These are phyloP conservation scores for Verticillium isaacii DNA, from an alignment of 2,329 filamentous ascomycete species.

Conservation along the genomic window DNA sequence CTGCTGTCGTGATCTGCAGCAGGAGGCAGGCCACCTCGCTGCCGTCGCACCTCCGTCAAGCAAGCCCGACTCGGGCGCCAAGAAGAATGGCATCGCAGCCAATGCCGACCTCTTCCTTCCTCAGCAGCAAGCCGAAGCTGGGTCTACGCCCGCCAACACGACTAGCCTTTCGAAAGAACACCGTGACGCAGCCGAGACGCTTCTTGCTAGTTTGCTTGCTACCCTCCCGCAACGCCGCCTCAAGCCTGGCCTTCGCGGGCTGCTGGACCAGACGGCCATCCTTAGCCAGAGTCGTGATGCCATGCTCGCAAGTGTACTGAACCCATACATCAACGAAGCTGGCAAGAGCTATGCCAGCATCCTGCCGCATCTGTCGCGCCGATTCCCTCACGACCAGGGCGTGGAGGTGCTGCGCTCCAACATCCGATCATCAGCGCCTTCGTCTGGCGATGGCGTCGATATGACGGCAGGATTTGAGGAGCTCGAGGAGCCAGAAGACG, in stretches of 20 bases:
- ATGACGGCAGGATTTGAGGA: constrained; percentile 16
- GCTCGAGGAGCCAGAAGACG: constrained; percentile 44
- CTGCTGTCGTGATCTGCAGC: constrained; percentile 71
- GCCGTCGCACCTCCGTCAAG: constrained; percentile 24
- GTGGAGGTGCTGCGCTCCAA: constrained; percentile 68
- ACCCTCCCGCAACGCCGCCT: constrained; percentile 62
- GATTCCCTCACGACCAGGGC: constrained; percentile 56
- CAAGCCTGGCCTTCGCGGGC: constrained; percentile 65
- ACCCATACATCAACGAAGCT: constrained; percentile 63
- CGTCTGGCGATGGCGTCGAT: constrained; percentile 2
- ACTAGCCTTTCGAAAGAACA: constrained; percentile 40
- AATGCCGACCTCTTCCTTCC: constrained; percentile 72
- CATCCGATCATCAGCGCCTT: constrained; percentile 35
- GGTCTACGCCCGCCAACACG: constrained; percentile 28
- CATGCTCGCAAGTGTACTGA: constrained; percentile 77
- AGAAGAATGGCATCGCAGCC: constrained; percentile 37
- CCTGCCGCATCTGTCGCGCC: constrained; percentile 69
- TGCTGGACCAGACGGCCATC: constrained; percentile 78
- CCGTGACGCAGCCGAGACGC: constrained; percentile 47
- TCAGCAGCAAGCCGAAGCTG: constrained; percentile 25
- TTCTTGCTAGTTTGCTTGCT: constrained; percentile 61
- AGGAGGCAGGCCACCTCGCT: constrained; percentile 44
- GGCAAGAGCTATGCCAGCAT: constrained; percentile 67
- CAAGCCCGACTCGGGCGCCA: constrained; percentile 20
- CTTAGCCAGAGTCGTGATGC: constrained; percentile 63